Base-by-base conservation (phyloP, 208 protist species). In the Herpetomonas samuelpessoai region DNA sequence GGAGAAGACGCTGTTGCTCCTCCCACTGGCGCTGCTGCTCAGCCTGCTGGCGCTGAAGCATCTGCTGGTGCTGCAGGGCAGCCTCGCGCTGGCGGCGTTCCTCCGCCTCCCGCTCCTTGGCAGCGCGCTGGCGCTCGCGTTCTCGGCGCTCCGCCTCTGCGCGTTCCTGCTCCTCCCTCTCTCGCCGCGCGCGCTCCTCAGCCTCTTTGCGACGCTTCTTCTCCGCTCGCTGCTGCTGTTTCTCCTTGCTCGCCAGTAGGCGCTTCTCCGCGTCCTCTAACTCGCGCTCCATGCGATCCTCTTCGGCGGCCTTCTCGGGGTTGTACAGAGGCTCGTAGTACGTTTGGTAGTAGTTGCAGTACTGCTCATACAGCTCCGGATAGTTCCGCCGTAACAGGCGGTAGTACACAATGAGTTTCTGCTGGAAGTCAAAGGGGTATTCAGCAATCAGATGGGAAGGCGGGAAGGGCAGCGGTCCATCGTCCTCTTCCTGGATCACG, bases 281-380 rank as follows among this genome's bases (percentile, higher is more conserved):
- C 30, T 38, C 27, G 54, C 57, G 52, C 45, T 65, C 16, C 39
- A 7, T 18, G 4, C 27, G 16, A 14, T 62, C 57, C 22, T 31
- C 2, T 10, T n/a, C 45, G 46, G 49, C 30, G 9, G 44, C 19
- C 9, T 58, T 29, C 25, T 16, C 29, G 1, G 63, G 71, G 39
- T 53, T 41, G 59, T 79, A 76, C 3, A 81, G 61, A 1, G 68
- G 74, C 49, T 62, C 65, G 57, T 79, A 85, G 65, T 78, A 85
- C 18, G 41, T 76, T 14, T 73, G 38, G 62, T 81, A 80, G 59
- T 85, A 85, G 28, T 78, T 55, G 1, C 77, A 62, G 57, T 85
- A 85, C 64, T 85, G 79, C 64, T 69, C 60, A 22, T 85, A 85
- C 9, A 81, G 55, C 21, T 85, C 70, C 1, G 79, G 79, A 53